phyloP scores from a whole-genome alignment of 805 yeast genomes.

The Metschnikowia borealis region DNA sequence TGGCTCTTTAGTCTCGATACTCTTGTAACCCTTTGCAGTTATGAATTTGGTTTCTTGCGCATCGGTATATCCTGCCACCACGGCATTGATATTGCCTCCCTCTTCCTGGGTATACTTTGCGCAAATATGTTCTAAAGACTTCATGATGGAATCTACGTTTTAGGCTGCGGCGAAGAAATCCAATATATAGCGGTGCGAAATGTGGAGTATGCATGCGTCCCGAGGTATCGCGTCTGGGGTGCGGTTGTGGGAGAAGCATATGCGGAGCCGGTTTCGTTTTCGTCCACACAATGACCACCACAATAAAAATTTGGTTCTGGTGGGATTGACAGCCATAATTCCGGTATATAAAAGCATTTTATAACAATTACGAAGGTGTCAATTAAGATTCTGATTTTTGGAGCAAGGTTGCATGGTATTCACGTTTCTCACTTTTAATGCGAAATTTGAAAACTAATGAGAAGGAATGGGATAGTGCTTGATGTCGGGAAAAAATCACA shows the following conservation, averaged over 20 bases:
- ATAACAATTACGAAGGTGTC: too few species aligned
- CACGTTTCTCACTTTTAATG: neutral
- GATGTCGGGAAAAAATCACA: too few species aligned
- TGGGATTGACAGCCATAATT: neutral
- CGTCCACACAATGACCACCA: neutral
- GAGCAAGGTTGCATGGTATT: neutral
- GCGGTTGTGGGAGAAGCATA: neutral
- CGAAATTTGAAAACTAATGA: neutral
- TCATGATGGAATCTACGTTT: neutral
- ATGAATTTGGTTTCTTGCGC: conserved; percentile 7
- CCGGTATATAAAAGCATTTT: neutral
- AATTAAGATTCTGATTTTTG: neutral
- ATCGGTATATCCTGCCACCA: conserved; percentile 17
- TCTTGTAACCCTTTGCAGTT: conserved; percentile 12
- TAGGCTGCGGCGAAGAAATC: neutral
- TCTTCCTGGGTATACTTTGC: conserved; percentile 3
- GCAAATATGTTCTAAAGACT: conserved; percentile 7
- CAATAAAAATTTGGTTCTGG: neutral
- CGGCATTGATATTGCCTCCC: conserved; percentile 8
- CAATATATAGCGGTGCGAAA: neutral
- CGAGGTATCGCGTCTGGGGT: conserved; percentile 3
- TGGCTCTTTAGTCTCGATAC: conserved; percentile 9
- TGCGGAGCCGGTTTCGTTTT: neutral
- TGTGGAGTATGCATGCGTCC: neutral
- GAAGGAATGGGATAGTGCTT: neutral